phyloP scores from a whole-genome alignment of 306 rosid species.

The Bauhinia variegata region DNA sequence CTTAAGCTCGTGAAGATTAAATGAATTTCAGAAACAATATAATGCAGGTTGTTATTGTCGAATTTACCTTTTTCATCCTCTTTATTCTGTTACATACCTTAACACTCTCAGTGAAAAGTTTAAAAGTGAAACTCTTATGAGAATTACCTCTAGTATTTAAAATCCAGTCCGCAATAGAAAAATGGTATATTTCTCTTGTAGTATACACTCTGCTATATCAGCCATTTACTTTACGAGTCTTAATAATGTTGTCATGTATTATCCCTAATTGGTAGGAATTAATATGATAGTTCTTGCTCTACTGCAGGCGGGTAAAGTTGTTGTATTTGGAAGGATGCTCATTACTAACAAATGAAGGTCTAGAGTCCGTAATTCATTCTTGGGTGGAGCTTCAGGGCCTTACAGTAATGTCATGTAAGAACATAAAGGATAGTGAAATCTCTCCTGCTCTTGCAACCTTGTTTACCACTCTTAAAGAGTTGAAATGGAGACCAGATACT shows the following conservation, averaged over 20 bases:
- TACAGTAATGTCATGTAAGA: slow-evolving; percentile 76
- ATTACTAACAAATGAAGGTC: slow-evolving; percentile 71
- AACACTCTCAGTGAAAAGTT: background rate
- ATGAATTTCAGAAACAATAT: background rate
- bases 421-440: slow-evolving; percentile 67
- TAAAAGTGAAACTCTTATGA: background rate
- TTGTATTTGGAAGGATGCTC: slow-evolving; percentile 81
- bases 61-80: too few relatives aligned
- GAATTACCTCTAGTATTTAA: slow-evolving; percentile 3
- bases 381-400: slow-evolving; percentile 81
- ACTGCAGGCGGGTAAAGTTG: slow-evolving; percentile 72
- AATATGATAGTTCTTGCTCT: slow-evolving; percentile 6
- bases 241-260: background rate
- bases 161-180: too few relatives aligned
- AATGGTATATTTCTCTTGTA: too few relatives aligned
- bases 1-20: background rate
- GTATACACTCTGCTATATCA: too few relatives aligned
- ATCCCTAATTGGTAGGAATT: slow-evolving; percentile 15
- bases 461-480: slow-evolving; percentile 68
- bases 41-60: too few relatives aligned
- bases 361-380: slow-evolving; percentile 65
- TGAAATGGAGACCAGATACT: slow-evolving; percentile 84
- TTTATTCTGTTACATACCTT: too few relatives aligned
- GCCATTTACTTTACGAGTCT: slow-evolving; percentile 9
- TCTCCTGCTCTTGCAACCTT: slow-evolving; percentile 66